Evolutionary conservation across 768 basidiomycete genomes (phyloP).

Genomic region (Panaeolus cyanescens): DNA sequence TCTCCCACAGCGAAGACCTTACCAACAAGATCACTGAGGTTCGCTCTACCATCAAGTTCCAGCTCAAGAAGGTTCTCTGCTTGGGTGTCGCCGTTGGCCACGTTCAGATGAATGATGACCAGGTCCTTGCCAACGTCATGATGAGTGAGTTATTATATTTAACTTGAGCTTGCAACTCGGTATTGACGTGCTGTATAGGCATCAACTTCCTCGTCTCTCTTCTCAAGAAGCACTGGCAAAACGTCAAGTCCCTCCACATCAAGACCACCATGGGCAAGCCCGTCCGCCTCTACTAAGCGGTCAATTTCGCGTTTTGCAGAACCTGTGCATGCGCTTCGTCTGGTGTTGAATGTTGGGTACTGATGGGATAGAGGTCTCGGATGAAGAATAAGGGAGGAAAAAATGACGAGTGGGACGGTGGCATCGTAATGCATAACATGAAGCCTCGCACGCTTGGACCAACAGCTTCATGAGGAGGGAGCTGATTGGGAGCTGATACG

Average conservation of each 20-base stretch:
- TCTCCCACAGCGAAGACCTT: slow-evolving; percentile 91
- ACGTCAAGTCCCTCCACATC: slow-evolving; percentile 97
- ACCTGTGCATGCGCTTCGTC: neutral
- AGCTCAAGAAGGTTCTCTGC: slow-evolving; percentile 98
- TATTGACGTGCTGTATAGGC: slow-evolving; percentile 45
- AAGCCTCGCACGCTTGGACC: slow-evolving; percentile 99
- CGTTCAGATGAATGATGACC: slow-evolving; percentile 96
- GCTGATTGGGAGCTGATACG: slow-evolving; percentile 91
- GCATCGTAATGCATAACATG: slow-evolving; percentile 82
- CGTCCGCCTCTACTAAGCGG: slow-evolving; percentile 82
- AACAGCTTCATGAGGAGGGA: slow-evolving; percentile 73
- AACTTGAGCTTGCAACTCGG: neutral
- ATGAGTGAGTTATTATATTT: slow-evolving; percentile 57
- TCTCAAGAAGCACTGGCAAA: slow-evolving; percentile 99
- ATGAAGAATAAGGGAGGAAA: slow-evolving; percentile 15
- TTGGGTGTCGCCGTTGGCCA: slow-evolving; percentile 99
- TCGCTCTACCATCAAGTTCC: slow-evolving; percentile 99
- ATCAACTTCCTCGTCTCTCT: slow-evolving; percentile 99
- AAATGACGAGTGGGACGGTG: neutral
- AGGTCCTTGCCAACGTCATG: slow-evolving; percentile 98
- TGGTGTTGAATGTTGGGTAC: neutral
- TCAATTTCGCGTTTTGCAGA: neutral
- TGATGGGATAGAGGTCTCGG: neutral
- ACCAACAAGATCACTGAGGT: slow-evolving; percentile 91
- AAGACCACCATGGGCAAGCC: slow-evolving; percentile 99